Evolutionary conservation across 257 asterid genomes (phyloP), one percentile per base, ranked within the genome.

Genomic region (Thymus mandschuricus): DNA sequence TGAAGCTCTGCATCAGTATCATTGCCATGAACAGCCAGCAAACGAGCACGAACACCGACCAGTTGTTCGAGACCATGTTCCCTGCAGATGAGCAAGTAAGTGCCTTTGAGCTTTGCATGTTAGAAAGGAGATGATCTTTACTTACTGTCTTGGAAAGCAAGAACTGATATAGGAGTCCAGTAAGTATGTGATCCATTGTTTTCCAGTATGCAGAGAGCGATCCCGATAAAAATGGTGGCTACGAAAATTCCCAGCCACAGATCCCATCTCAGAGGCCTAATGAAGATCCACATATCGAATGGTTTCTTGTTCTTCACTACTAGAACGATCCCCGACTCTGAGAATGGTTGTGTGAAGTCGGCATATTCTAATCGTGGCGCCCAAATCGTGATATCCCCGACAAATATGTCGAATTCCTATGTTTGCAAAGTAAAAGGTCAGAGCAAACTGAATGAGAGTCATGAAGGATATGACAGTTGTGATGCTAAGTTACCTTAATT

Each of bases 1-100:
- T 84, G 78, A 66, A 88, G 72, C 91, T 86, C 73, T 88, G 91
- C 86, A 82, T 82, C 33, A 86, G 69, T 64, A 88, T 72, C 66
- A 73, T 80, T 6, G 60, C 86, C 86, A 82, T 78, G 72, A 79
- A 80, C 62, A 84, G 10, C 87, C 92, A 88, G 10, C 66, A 73
- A 0, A 79, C 72, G n/a, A 79, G 30, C 76, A 86, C 88, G 15
- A 88, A 74, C 48, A 75, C 28, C 0, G 95, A 76, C 91, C 89
- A 84, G 38, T 72, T 82, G 67, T 86, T 0, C 10, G 80, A 75
- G 46, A 84, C 91, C 84, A 79, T 79, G 31, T 79, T 77, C 62
- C 88, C 91, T 86, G 77, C 33, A 34, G 28, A 9, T 38, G 59
- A 59, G 59, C 5, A 74, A 33, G 40, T 34, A 35, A 35, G 40